Evolutionary conservation across 1,284 basidiomycete genomes (phyloP).

Genomic region (Afroboletus lepidellus): DNA sequence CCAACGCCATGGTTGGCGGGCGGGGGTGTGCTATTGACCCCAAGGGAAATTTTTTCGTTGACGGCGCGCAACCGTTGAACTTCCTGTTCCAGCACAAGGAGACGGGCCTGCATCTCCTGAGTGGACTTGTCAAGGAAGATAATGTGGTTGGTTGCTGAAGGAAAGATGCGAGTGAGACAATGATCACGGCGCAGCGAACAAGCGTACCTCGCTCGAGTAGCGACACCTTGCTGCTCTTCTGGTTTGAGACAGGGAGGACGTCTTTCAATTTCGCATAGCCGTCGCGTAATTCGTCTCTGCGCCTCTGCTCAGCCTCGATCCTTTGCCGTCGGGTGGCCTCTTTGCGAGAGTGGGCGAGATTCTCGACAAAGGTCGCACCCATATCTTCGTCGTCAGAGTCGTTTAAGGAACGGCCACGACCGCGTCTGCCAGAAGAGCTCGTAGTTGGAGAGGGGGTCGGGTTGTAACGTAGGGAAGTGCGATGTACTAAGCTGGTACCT

Average conservation of each 20-base stretch:
- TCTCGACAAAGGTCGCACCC: slow-evolving; percentile 62
- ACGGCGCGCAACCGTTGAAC: slow-evolving; percentile 64
- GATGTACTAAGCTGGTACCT: slow-evolving; percentile 70
- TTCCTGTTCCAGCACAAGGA: slow-evolving; percentile 62
- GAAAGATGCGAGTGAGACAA: slow-evolving; percentile 11
- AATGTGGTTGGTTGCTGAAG: slow-evolving; percentile 71
- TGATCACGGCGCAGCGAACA: neutral
- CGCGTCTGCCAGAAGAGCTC: slow-evolving; percentile 65
- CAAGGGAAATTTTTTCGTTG: slow-evolving; percentile 78
- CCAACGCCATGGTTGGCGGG: slow-evolving; percentile 38
- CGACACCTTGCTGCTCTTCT: slow-evolving; percentile 87
- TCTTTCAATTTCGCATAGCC: slow-evolving; percentile 86
- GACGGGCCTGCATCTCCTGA: slow-evolving; percentile 63
- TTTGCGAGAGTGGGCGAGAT: slow-evolving; percentile 72
- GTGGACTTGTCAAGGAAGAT: slow-evolving; percentile 65
- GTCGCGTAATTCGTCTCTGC: slow-evolving; percentile 83
- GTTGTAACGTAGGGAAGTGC: slow-evolving; percentile 64
- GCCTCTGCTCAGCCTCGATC: slow-evolving; percentile 82
- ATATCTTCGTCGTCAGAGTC: slow-evolving; percentile 78
- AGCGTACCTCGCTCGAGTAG: slow-evolving; percentile 77
- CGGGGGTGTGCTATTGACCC: slow-evolving; percentile 52
- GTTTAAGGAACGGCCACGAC: slow-evolving; percentile 60
- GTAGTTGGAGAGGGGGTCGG: slow-evolving; percentile 72
- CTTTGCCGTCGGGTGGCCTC: slow-evolving; percentile 80
- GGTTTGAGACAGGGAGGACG: slow-evolving; percentile 79